These are phyloP conservation scores for Bondarzewia mesenterica DNA, from an alignment of 1,284 basidiomycete species.

Conservation along the genomic window DNA sequence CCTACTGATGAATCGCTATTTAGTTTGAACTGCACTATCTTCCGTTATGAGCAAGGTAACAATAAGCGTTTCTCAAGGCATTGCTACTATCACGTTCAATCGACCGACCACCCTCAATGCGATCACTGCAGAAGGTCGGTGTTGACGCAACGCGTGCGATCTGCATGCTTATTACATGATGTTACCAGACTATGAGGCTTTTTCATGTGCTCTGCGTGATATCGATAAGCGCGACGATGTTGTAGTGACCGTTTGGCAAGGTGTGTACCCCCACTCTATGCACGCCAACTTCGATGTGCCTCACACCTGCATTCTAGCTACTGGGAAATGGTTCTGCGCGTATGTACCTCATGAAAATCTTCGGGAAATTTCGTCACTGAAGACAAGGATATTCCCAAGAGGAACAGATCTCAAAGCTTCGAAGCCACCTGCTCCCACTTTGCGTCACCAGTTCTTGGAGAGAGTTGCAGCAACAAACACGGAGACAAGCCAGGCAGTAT, in stretches of 20 bases:
- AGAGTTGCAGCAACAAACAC: not conserved
- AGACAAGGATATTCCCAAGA: not conserved
- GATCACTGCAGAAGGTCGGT: not conserved
- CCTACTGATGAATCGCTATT: too few species aligned
- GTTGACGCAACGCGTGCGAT: not conserved
- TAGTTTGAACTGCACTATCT: too few species aligned
- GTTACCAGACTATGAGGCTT: not conserved
- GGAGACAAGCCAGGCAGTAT: not conserved
- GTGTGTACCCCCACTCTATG: not conserved
- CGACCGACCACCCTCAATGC: not conserved
- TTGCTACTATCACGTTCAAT: not conserved
- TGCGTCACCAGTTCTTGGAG: not conserved
- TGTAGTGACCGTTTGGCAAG: constrained; percentile 1
- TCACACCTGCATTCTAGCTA: not conserved
- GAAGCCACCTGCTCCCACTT: not conserved
- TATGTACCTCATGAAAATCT: not conserved
- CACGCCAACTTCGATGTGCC: not conserved
- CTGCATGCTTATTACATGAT: not conserved
- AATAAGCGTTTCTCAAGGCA: not conserved
- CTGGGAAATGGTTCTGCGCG: constrained; percentile 2
- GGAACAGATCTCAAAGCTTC: not conserved
- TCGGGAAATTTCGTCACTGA: not conserved
- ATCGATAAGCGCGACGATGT: not conserved
- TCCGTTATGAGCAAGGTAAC: not conserved
- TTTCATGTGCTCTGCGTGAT: not conserved